A percentile compares a stretch with the other conserved stretches of the same genome.
These are phyloP conservation scores for Phialocephala subalpina DNA, from an alignment of 2,329 filamentous ascomycete genomes.

Conservation along the genomic window DNA sequence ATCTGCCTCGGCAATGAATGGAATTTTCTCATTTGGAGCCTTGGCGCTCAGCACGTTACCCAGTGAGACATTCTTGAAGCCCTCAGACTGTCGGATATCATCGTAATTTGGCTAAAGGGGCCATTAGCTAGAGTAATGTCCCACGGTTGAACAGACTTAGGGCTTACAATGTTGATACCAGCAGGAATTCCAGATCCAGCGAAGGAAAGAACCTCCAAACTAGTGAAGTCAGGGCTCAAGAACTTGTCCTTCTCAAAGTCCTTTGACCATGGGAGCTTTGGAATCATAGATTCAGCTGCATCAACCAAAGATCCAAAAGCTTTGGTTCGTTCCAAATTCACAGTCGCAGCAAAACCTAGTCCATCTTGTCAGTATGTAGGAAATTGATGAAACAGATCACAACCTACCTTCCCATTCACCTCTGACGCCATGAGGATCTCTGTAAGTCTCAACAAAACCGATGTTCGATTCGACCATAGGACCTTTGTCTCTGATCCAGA, in stretches of 20 bases:
- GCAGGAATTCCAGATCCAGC: constrained; percentile 69
- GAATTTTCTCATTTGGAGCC: constrained; percentile 89
- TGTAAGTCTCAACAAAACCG: constrained; percentile 86
- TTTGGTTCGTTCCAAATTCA: constrained; percentile 89
- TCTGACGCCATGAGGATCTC: constrained; percentile 81
- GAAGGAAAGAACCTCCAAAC: constrained; percentile 89
- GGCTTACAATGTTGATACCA: constrained; percentile 65
- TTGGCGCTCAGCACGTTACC: constrained; percentile 94
- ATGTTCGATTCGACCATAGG: constrained; percentile 80
- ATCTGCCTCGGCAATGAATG: constrained; percentile 85
- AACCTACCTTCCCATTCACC: constrained; percentile 81
- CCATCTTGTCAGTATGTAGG: constrained; percentile 9
- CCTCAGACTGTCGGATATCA: constrained; percentile 80
- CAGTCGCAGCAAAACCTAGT: constrained; percentile 72
- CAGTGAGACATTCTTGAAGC: constrained; percentile 93
- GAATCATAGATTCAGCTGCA: constrained; percentile 83
- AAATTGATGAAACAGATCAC: not conserved
- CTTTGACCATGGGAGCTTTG: constrained; percentile 84
- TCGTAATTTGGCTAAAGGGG: constrained; percentile 67
- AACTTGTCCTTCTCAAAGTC: constrained; percentile 98
- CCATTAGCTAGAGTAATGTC: not conserved
- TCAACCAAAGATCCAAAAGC: constrained; percentile 88
- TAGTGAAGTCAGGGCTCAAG: constrained; percentile 93
- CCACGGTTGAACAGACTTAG: not conserved
- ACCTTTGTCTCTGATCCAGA: constrained; percentile 85